A percentile compares a stretch with the other conserved stretches of the same genome.
phyloP scores from a whole-genome alignment of 257 asterid species.

The Petunia axillaris region DNA sequence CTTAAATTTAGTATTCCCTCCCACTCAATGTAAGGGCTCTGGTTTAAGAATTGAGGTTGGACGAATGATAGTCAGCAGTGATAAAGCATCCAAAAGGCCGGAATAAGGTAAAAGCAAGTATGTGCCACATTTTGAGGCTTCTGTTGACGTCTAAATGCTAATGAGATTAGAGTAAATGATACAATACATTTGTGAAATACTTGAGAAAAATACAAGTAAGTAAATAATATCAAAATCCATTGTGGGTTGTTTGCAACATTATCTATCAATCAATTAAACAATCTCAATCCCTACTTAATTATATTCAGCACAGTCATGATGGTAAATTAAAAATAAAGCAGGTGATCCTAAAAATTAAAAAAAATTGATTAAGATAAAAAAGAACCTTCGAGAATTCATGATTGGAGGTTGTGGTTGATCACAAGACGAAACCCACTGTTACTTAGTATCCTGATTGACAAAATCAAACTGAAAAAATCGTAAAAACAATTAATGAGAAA shows the following conservation, averaged over 20 bases:
- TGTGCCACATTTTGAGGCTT: background rate
- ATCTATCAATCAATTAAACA: too few relatives aligned
- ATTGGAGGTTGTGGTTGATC: background rate
- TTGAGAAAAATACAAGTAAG: too few relatives aligned
- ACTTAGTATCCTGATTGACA: background rate
- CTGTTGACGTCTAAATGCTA: background rate
- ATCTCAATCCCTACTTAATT: too few relatives aligned
- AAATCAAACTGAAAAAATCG: too few relatives aligned
- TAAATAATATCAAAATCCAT: too few relatives aligned
- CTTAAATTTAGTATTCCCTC: background rate
- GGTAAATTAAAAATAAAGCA: background rate
- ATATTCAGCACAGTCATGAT: too few relatives aligned
- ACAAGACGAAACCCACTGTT: background rate
- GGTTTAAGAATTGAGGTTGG: background rate
- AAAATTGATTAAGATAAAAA: background rate
- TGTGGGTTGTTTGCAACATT: too few relatives aligned
- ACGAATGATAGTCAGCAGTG: background rate
- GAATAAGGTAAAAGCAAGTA: background rate
- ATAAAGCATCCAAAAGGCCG: background rate
- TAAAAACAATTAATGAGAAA: too few relatives aligned
- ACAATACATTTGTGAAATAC: too few relatives aligned
- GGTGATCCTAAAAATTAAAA: background rate
- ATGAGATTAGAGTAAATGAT: too few relatives aligned
- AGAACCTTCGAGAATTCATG: constrained; percentile 16
- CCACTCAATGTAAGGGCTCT: background rate